Evolutionary conservation across 225 moss, liverwort and hornwort species (phyloP).

Genomic region (Thuidium tamariscinum): DNA sequence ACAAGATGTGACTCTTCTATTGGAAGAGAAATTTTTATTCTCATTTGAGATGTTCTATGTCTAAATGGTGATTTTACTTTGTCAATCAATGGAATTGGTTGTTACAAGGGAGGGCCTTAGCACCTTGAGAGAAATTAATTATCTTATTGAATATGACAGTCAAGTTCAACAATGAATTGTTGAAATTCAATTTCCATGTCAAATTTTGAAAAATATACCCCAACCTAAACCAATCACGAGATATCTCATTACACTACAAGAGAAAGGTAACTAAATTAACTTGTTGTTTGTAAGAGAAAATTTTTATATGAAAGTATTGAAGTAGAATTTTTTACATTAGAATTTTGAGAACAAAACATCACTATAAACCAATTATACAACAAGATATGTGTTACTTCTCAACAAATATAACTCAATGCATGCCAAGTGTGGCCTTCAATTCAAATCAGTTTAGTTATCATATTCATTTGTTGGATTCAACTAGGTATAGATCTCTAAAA

Average conservation of each 20-base stretch:
- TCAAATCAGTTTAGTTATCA: background rate
- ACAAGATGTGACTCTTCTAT: no score
- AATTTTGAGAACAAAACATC: background rate
- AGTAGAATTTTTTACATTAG: background rate
- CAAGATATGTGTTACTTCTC: background rate
- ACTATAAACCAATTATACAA: accelerated
- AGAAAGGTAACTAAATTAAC: background rate
- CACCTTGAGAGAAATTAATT: background rate
- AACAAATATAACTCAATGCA: background rate
- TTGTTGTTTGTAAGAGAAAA: accelerated
- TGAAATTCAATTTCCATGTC: background rate
- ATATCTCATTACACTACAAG: no score
- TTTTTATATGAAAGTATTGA: background rate
- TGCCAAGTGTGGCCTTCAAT: background rate
- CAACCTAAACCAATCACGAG: background rate
- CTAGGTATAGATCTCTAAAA: no score
- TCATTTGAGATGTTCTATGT: background rate
- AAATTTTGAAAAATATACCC: background rate
- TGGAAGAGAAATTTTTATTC: background rate
- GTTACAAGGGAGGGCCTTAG: background rate
- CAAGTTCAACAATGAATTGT: background rate
- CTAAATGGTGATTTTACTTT: background rate
- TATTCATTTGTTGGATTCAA: background rate
- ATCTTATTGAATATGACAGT: background rate
- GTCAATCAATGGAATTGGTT: background rate